phyloP scores from a whole-genome alignment of 768 basidiomycete species.

The Rhizopogon vesiculosus region DNA sequence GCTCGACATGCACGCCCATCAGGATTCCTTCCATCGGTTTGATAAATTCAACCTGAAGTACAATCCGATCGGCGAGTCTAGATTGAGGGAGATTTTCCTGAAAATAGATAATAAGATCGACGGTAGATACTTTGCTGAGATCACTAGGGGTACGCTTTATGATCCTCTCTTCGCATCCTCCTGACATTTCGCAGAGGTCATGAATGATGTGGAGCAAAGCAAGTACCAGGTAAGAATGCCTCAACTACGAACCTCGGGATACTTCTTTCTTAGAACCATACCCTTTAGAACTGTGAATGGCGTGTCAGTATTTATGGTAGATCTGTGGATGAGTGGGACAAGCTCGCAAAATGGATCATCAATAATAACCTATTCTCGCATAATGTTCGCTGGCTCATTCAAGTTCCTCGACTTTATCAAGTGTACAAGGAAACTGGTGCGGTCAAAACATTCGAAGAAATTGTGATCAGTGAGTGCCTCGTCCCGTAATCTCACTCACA shows the following conservation, averaged over 20 bases:
- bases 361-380: conserved; percentile 91
- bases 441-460: conserved; percentile 84
- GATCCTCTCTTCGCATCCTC: not conserved
- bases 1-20: conserved; percentile 98
- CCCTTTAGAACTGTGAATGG: conserved; percentile 87
- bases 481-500: not conserved
- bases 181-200: conserved; percentile 62
- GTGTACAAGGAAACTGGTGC: conserved; percentile 89
- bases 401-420: conserved; percentile 91
- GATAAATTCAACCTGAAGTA: conserved; percentile 99
- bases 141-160: conserved; percentile 69
- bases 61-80: conserved; percentile 93
- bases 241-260: not conserved
- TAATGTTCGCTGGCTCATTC: conserved; percentile 97
- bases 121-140: conserved; percentile 90
- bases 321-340: conserved; percentile 87
- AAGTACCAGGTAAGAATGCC: conserved; percentile 80
- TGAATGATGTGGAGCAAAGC: conserved; percentile 96
- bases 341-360: conserved; percentile 95
- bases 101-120: conserved; percentile 96
- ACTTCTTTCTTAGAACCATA: not conserved
- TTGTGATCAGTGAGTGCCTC: conserved; percentile 70
- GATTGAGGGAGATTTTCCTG: conserved; percentile 93
- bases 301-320: conserved; percentile 94
- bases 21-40: conserved; percentile 97